Base-by-base conservation (phyloP, 1,284 basidiomycete genomes). In the Grifola frondosa region DNA sequence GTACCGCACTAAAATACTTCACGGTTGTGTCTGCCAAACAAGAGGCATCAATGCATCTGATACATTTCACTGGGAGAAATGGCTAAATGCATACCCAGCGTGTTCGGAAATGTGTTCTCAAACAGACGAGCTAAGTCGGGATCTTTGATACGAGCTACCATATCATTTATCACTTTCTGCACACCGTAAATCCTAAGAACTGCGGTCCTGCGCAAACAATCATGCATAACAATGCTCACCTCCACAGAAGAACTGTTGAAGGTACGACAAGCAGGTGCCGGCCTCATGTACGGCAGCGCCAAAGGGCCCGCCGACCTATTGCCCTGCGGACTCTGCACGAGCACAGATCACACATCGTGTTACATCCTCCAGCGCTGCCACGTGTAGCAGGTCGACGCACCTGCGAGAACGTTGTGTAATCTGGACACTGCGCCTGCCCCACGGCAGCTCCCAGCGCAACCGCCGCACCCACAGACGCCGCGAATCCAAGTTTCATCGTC, bases 31-130 rank as follows among this genome's bases (percentile, higher is more conserved):
- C 85, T 85, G 24, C 12, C 24, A 12, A 12, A 12, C 12, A 22
- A 10, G 2, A 28, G 6, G 11, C 13, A 15, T 38, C 29, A 30
- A 31, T n/a, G n/a, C n/a, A n/a, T n/a, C n/a, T n/a, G n/a, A n/a
- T n/a, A n/a, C n/a, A n/a, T n/a, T n/a, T n/a, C n/a, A n/a, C n/a
- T n/a, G 10, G 21, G 11, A 17, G 42, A 16, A 30, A 25, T 34
- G 36, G 35, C 12, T 30, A 30, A 49, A 64, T 42, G 42, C 60
- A 10, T 53, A 84, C 84, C 84, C 25, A 88, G 70, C 0, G 86
- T 88, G 52, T 85, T 86, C 2, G 85, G 84, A 56, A 87, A 87
- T 0, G 85, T 80, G 47, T 88, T 88, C 61, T 87, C 85, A 50
- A 88, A 88, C 22, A 88, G 58, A 42, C 82, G 73, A 15, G 85